These are phyloP conservation scores for Taphrina betulina DNA, from an alignment of 1,139 yeast genomes.

Conservation along the genomic window DNA sequence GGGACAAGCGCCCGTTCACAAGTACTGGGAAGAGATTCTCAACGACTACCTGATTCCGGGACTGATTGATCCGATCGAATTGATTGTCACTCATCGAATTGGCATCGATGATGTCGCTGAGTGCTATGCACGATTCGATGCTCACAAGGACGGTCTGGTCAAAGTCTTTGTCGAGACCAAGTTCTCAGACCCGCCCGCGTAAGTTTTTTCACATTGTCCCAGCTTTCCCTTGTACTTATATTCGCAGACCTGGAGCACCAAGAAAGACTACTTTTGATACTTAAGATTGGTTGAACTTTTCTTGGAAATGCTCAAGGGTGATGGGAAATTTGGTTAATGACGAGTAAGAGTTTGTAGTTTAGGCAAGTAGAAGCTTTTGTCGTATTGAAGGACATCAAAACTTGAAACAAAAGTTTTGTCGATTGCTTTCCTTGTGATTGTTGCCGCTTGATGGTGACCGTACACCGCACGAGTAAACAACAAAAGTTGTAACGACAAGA, in stretches of 20 bases:
- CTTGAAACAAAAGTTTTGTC: no score
- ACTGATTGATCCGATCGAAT: constrained; percentile 29
- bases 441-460: no score
- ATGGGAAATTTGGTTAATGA: no score
- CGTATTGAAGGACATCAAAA: no score
- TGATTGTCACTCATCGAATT: constrained; percentile 33
- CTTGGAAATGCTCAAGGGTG: background rate
- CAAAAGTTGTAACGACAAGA: no score
- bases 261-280: constrained; percentile 14
- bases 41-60: constrained; percentile 27
- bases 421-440: no score
- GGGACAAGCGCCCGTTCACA: constrained; percentile 37
- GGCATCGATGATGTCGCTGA: constrained; percentile 33
- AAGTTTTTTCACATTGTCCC: no score
- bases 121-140: constrained; percentile 28
- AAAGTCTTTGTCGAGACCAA: constrained; percentile 33
- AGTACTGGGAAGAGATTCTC: constrained; percentile 34
- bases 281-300: background rate
- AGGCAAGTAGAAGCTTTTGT: background rate
- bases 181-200: constrained; percentile 27
- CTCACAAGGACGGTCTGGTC: constrained; percentile 31
- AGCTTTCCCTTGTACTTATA: no score
- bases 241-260: no score
- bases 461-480: no score
- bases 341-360: background rate